These are phyloP conservation scores for Microthlaspi erraticum DNA, from an alignment of 345 rosid genomes.

Conservation along the genomic window DNA sequence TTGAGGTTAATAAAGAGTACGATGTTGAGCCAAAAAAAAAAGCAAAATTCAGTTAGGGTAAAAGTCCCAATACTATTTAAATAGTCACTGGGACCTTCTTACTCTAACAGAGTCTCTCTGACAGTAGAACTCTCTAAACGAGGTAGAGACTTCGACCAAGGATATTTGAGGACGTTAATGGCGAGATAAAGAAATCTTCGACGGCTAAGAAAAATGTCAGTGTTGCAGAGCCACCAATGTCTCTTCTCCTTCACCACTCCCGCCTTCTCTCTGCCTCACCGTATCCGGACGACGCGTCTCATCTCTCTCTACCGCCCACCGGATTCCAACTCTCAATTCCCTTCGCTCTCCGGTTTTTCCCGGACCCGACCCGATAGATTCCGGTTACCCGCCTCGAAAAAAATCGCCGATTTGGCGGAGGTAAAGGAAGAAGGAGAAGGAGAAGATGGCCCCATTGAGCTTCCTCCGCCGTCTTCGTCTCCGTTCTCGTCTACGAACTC, in stretches of 20 bases:
- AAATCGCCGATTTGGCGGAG: constrained; percentile 32
- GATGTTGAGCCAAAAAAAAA: too few relatives aligned
- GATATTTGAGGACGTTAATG: constrained; percentile 40
- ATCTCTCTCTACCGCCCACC: constrained; percentile 36
- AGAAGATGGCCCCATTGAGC: constrained; percentile 79
- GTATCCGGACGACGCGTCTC: constrained; percentile 31
- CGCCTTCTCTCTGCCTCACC: constrained; percentile 38
- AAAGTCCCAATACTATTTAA: too few relatives aligned
- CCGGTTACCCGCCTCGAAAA: constrained; percentile 45
- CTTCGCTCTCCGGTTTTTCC: constrained; percentile 34
- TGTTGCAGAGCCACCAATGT: constrained; percentile 55
- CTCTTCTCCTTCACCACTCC: constrained; percentile 42
- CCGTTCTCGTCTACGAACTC: constrained; percentile 49
- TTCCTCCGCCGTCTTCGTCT: constrained; percentile 46
- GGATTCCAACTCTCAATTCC: constrained; percentile 16
- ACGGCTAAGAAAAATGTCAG: constrained; percentile 39
- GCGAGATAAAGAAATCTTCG: constrained; percentile 17
- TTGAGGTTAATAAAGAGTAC: too few relatives aligned
- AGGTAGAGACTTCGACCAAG: constrained; percentile 8
- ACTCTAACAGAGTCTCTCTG: too few relatives aligned
- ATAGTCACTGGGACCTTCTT: too few relatives aligned
- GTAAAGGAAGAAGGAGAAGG: constrained; percentile 28
- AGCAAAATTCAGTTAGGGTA: too few relatives aligned
- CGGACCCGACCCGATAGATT: constrained; percentile 44
- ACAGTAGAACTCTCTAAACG: not conserved